Conservation (phyloP, 2,329 filamentous ascomycete genomes). For the Mollisiaceae sp. region DNA sequence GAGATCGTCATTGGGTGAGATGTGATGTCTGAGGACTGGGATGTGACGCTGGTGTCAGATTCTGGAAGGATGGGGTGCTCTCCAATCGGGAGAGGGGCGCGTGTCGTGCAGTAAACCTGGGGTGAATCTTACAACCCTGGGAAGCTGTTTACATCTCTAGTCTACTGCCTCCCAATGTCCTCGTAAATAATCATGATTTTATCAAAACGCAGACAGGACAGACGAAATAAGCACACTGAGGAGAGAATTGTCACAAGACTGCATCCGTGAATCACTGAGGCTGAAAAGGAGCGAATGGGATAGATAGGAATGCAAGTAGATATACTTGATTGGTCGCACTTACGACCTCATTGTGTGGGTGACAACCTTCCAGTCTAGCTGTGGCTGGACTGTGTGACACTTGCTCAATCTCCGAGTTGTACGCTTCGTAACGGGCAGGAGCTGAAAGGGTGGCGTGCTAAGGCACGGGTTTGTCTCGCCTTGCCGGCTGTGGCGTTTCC, state of each 20-base stretch:
- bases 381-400: neutral
- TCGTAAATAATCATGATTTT: neutral
- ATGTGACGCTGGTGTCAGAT: too few relatives aligned
- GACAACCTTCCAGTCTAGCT: neutral
- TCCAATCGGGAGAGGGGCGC: too few relatives aligned
- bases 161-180: neutral
- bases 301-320: neutral
- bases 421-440: neutral
- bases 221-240: neutral
- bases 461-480: neutral
- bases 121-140: neutral
- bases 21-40: neutral
- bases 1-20: neutral
- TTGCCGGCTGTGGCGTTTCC: neutral
- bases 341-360: neutral
- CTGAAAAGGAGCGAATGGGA: neutral
- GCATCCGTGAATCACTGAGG: neutral
- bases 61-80: too few relatives aligned
- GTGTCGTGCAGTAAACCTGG: too few relatives aligned
- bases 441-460: neutral
- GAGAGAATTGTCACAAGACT: neutral
- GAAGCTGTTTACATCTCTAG: neutral
- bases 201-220: neutral
- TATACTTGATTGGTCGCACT: neutral
- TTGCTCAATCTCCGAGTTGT: neutral